A percentile compares a stretch with the other conserved stretches of the same genome.
Conservation (phyloP, 495 filamentous ascomycete species). For the Evernia prunastri region DNA sequence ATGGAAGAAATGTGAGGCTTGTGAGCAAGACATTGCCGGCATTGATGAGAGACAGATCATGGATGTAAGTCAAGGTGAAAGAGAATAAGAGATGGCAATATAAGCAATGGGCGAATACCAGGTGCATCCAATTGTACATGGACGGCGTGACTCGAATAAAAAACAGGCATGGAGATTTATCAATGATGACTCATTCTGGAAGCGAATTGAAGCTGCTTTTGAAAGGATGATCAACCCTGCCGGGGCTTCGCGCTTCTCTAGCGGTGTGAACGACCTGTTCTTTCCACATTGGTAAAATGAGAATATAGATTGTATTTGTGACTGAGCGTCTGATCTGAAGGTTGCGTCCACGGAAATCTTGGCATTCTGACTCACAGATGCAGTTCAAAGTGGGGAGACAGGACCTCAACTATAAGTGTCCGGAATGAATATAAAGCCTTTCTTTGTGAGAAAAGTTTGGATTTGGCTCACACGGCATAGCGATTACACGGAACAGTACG, state of each 20-base stretch:
- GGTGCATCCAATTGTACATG: background rate
- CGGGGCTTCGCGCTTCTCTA: background rate
- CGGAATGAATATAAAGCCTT: background rate
- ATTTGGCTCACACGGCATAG: background rate
- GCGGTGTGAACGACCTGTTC: background rate
- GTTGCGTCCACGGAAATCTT: background rate
- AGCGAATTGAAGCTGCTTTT: background rate
- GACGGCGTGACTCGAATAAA: background rate
- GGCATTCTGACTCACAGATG: background rate
- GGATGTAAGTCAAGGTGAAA: background rate
- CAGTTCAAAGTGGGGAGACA: background rate
- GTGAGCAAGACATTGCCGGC: too few species aligned
- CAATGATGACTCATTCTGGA: background rate
- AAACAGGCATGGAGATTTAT: background rate
- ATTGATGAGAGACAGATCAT: background rate
- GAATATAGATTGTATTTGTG: background rate
- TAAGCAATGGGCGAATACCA: background rate
- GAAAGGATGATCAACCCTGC: background rate
- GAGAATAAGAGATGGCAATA: too few species aligned
- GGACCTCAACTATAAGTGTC: background rate
- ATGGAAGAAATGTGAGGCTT: too few species aligned
- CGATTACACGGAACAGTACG: background rate
- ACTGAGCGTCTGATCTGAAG: background rate
- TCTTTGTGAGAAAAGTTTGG: background rate
- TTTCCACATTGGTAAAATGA: background rate